Conservation (phyloP, 345 rosid species). For the Brassica incana region DNA sequence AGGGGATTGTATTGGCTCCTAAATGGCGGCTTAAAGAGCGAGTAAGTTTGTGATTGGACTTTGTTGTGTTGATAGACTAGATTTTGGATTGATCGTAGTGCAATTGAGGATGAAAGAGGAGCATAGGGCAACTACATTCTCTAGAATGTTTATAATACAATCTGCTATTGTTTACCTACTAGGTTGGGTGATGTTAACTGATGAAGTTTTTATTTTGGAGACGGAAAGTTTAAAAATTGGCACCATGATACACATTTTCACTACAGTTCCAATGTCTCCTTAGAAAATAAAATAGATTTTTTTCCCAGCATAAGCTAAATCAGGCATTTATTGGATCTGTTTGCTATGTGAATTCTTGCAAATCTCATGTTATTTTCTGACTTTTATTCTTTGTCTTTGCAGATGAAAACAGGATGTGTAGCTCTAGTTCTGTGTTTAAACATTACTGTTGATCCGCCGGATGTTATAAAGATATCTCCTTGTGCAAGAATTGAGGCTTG, state of each 20-base stretch:
- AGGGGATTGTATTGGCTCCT: constrained; percentile 60
- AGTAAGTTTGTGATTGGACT: constrained; percentile 52
- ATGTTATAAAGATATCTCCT: constrained; percentile 93
- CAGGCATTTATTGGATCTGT: constrained; percentile 17
- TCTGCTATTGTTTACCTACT: constrained; percentile 4
- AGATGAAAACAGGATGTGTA: constrained; percentile 97
- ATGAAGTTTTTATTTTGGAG: neutral
- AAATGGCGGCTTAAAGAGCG: constrained; percentile 97
- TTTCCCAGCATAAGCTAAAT: neutral
- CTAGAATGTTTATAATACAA: neutral
- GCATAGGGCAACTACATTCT: constrained; percentile 18
- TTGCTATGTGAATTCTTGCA: neutral
- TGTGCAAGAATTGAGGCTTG: constrained; percentile 95
- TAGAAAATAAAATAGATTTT: neutral
- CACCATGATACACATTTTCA: constrained; percentile 1
- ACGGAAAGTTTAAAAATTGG: neutral
- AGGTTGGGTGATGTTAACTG: neutral
- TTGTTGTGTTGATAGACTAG: neutral
- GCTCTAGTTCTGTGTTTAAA: constrained; percentile 89
- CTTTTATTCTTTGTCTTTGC: constrained; percentile 31
- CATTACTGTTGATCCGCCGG: constrained; percentile 92
- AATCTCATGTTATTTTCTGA: constrained; percentile 5
- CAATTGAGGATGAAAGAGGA: constrained; percentile 3
- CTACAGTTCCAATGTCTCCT: neutral
- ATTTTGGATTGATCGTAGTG: constrained; percentile 13